Evolutionary conservation across 345 rosid genomes (phyloP).

Genomic region (Barbarea vulgaris): DNA sequence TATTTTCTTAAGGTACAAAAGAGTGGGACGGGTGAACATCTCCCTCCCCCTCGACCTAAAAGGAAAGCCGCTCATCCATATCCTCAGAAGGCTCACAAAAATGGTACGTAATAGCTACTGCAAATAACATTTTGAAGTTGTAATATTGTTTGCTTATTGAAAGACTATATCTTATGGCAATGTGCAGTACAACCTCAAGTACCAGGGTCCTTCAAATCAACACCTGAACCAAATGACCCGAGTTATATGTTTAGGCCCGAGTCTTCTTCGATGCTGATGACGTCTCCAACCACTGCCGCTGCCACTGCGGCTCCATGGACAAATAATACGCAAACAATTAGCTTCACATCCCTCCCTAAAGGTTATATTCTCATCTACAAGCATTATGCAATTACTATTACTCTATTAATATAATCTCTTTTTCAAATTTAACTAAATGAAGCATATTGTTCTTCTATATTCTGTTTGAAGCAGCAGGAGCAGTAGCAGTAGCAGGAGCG

Average conservation of each 20-base stretch:
- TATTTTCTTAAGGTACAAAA: constrained; percentile 88
- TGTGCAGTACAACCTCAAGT: constrained; percentile 50
- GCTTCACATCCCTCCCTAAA: constrained; percentile 50
- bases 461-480: constrained; percentile 41
- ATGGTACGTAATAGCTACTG: constrained; percentile 45
- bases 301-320: constrained; percentile 54
- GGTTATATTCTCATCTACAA: constrained; percentile 41
- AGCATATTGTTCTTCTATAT: background rate
- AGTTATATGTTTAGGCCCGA: constrained; percentile 56
- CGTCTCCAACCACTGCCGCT: constrained; percentile 48
- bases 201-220: constrained; percentile 51
- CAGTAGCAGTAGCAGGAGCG: constrained; percentile 41
- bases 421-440: constrained; percentile 6
- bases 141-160: background rate
- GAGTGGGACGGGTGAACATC: constrained; percentile 80
- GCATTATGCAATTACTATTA: background rate
- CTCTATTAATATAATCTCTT: background rate
- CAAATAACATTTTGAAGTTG: background rate
- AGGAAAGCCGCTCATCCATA: constrained; percentile 96
- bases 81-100: constrained; percentile 84
- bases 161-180: constrained; percentile 34
- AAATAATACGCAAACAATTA: constrained; percentile 52
- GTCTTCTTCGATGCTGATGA: constrained; percentile 58
- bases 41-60: constrained; percentile 93
- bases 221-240: constrained; percentile 52